Base-by-base conservation (phyloP, 1,284 basidiomycete species). In the Neonothopanus nambi region DNA sequence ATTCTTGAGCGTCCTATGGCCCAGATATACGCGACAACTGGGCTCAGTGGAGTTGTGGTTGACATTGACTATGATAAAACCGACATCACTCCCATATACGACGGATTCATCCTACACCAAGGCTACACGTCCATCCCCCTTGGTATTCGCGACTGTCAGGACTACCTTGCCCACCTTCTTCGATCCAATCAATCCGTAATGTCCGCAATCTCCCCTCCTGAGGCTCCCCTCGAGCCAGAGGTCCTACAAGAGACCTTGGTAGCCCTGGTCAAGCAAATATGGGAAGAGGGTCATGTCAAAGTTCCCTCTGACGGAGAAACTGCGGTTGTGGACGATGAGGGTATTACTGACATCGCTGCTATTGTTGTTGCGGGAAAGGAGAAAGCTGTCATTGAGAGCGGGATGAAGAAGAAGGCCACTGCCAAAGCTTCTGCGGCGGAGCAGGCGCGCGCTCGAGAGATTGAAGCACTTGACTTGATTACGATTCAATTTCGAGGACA, bases 1-100 rank as follows among this genome's bases (percentile, higher is more conserved):
- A 77, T 97, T 59, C 77, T 96, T 39, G 91, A 96, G 57, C 85
- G 92, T 2, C 88, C 95, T 5, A 82, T 96, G 64, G 84, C 90
- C 3, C 88, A 92, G 57, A 77, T 94, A 52, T 97, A 89, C 70
- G 87, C 92, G 18, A 84, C 85, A n/a, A 89, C 89, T 60, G 78
- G 80, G 33, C 79, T 92, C 56, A 87, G 77, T 49, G 95, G 93
- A 30, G 72, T 96, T 47, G 84, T 95, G 26, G 79, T 98, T 48
- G 95, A 98, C 69, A 82, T 98, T 57, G 92, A 89, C 41, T 78
- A 83, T 55, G 79, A 88, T 54, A 77, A 79, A 58, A 91, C 90
- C 5, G 89, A 93, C 59, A 79, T 95, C 28, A 82, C 85, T 1
- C 86, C 91, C 17, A 80, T 98, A 40, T 82, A 85, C 59, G 96